phyloP scores from a whole-genome alignment of 2,329 filamentous ascomycete genomes.

The Boeremia lycopersici region DNA sequence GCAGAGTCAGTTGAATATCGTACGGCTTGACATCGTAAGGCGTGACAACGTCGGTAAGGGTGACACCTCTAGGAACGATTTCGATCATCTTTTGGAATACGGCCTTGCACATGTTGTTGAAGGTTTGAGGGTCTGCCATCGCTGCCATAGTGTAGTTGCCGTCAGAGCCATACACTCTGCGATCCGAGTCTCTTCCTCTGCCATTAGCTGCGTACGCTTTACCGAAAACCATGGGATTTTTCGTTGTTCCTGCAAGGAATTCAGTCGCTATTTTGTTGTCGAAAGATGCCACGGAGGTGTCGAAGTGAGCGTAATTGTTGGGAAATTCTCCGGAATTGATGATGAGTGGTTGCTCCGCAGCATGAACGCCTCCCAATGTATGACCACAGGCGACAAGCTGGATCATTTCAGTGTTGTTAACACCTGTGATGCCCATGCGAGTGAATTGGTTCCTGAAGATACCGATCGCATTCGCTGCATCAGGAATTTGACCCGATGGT shows the following conservation, averaged over 20 bases:
- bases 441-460: constrained; percentile 62
- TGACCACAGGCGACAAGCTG: constrained; percentile 66
- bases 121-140: constrained; percentile 54
- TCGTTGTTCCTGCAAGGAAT: constrained; percentile 61
- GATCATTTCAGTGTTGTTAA: constrained; percentile 60
- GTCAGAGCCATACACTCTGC: constrained; percentile 62
- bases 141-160: constrained; percentile 60
- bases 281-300: constrained; percentile 55
- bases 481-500: constrained; percentile 58
- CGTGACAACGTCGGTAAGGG: constrained; percentile 58
- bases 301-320: constrained; percentile 44
- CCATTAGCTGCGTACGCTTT: constrained; percentile 47
- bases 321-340: constrained; percentile 53
- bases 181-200: constrained; percentile 59
- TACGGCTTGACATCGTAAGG: constrained; percentile 67
- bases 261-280: constrained; percentile 65
- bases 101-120: constrained; percentile 56
- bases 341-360: constrained; percentile 59
- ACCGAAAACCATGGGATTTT: constrained; percentile 62
- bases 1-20: constrained; percentile 61
- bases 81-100: constrained; percentile 68
- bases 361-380: constrained; percentile 65
- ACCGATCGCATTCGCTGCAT: constrained; percentile 60
- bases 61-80: constrained; percentile 59
- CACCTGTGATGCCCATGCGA: constrained; percentile 61